A percentile compares a stretch with the other conserved stretches of the same genome.
phyloP scores from a whole-genome alignment of 1,284 basidiomycete genomes.

The Moniliophthora roreri region DNA sequence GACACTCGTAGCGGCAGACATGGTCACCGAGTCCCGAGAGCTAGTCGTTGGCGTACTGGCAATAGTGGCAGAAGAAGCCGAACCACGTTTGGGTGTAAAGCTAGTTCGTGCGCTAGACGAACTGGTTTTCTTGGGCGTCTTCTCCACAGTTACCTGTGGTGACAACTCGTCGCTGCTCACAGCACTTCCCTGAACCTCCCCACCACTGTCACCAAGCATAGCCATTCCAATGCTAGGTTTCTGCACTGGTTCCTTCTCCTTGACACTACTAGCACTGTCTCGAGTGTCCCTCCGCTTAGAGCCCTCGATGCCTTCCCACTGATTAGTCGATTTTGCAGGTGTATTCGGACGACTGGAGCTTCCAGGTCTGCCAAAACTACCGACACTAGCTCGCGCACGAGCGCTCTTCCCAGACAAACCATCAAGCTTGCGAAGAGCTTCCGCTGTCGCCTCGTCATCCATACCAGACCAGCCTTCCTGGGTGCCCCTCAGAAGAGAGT shows the following conservation, averaged over 20 bases:
- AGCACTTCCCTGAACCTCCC: conserved; percentile 38
- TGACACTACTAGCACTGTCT: conserved; percentile 34
- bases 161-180: conserved; percentile 50
- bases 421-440: conserved; percentile 92
- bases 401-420: conserved; percentile 80
- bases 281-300: conserved; percentile 49
- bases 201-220: conserved; percentile 28
- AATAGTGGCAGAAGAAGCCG: conserved; percentile 85
- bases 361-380: conserved; percentile 59
- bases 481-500: conserved; percentile 76
- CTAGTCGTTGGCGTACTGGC: conserved; percentile 70
- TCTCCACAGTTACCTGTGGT: conserved; percentile 46
- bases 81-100: conserved; percentile 82
- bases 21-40: conserved; percentile 81
- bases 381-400: conserved; percentile 63
- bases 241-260: conserved; percentile 38
- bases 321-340: conserved; percentile 57
- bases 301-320: conserved; percentile 68
- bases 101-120: conserved; percentile 60
- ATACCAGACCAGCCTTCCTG: conserved; percentile 84
- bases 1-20: conserved; percentile 72
- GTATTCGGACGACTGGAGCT: conserved; percentile 76
- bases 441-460: conserved; percentile 86
- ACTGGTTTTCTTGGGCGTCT: conserved; percentile 62
- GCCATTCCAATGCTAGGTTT: conserved; percentile 39